Evolutionary conservation across 805 yeast species (phyloP), one percentile per base, ranked within the genome.

Genomic region (Monosporozyma yasuniensis): DNA sequence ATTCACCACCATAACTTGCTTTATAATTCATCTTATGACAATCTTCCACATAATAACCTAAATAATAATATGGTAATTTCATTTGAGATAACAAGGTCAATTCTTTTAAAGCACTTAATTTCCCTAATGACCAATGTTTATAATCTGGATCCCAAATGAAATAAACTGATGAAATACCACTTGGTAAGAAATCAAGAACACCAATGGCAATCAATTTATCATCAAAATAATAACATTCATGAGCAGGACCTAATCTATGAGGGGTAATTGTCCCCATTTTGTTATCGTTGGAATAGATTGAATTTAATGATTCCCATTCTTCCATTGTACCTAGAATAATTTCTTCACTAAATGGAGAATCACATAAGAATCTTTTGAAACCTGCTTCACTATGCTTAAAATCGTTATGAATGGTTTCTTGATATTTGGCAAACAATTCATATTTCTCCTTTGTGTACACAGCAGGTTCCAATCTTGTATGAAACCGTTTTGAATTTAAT

Each of bases 111-210:
- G 87, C 91, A 52, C 89, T 81, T 1, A 89, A 62, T 23, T 87
- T 87, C 0, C 97, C 97, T 28, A 89, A 64, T 0, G 87, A 83
- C 56, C 81, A 68, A 47, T 78, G 73, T 4, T 82, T 80, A 60
- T 73, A 83, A 48, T 81, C 90, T 0, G 95, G 93, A 61, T 88
- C 90, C 86, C 93, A 87, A 11, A 89, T 79, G 61, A 90, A 85
- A 63, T 90, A 89, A 1, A 90, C 90, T 0, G 95, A 81, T 0
- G 96, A 87, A 0, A 90, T 64, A 0, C 87, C 84, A 23, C 78
- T 65, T 0, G 96, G 95, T 32, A 90, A 64, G 19, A 89, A 68
- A 64, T 89, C 97, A 28, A 84, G 60, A 0, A 89, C 87, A 0
- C 86, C 86, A 34, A 89, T 67, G 0, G 91, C 96, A 39, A 86